Percentiles rank a stretch among this genome's conserved stretches.
Evolutionary conservation across 2,329 filamentous ascomycete species (phyloP).

Genomic region (Sporothrix luriei): DNA sequence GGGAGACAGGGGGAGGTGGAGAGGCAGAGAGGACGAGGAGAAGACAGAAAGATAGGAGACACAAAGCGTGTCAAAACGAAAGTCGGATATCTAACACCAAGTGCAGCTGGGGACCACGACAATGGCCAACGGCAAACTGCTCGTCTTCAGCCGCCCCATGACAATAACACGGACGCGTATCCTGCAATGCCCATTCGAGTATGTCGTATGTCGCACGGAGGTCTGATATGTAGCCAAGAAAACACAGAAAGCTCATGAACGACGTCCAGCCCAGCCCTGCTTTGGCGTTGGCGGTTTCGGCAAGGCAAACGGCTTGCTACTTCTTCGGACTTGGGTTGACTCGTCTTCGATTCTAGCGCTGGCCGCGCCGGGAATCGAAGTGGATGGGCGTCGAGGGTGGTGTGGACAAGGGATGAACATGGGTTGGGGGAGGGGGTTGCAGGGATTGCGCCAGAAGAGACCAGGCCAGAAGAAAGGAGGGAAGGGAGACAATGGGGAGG

Average conservation of each 20-base stretch:
- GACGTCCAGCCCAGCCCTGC: background rate
- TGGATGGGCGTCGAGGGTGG: background rate
- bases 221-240: too few relatives aligned
- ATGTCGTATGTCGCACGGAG: too few relatives aligned
- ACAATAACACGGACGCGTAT: slow-evolving; percentile 7
- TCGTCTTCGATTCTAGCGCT: slow-evolving; percentile 23
- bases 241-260: too few relatives aligned
- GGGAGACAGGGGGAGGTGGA: background rate
- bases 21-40: background rate
- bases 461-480: background rate
- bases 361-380: slow-evolving; percentile 7
- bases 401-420: background rate
- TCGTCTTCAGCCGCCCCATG: slow-evolving; percentile 7
- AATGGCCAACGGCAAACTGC: background rate
- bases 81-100: background rate
- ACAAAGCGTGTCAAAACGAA: background rate
- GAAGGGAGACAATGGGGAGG: too few relatives aligned
- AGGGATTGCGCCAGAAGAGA: background rate
- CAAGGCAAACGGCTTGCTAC: background rate
- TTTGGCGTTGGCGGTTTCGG: background rate
- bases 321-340: background rate
- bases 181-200: too few relatives aligned
- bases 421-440: background rate
- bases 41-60: background rate
- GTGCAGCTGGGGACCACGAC: background rate